These are phyloP conservation scores for Elaeis oleifera DNA, from an alignment of 202 grass and related monocot species.

Conservation along the genomic window DNA sequence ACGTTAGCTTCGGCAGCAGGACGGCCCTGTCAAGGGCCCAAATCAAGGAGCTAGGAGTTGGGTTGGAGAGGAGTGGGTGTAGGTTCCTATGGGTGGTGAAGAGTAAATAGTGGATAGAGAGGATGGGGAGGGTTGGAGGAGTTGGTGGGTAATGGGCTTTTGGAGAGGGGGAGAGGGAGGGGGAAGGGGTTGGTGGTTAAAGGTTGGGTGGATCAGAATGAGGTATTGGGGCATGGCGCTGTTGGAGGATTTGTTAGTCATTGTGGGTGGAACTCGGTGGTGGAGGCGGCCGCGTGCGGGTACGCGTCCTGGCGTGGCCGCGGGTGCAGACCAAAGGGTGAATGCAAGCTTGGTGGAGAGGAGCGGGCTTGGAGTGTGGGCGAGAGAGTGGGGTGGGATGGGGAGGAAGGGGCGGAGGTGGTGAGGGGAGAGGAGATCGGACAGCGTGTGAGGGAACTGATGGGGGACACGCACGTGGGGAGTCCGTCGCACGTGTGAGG, in stretches of 20 bases:
- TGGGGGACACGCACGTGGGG: conserved; percentile 7
- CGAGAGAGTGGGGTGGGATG: conserved; percentile 45
- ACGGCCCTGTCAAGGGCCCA: conserved; percentile 30
- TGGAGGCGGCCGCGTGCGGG: conserved; percentile 38
- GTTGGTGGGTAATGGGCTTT: conserved; percentile 31
- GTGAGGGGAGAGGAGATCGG: conserved; percentile 19
- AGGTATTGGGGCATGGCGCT: conserved; percentile 31
- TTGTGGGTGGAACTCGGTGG: conserved; percentile 78
- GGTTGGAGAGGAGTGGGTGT: conserved; percentile 38
- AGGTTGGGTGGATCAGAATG: conserved; percentile 60
- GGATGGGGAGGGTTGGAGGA: conserved; percentile 9
- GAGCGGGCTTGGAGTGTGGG: conserved; percentile 33
- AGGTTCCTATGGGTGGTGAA: conserved; percentile 69
- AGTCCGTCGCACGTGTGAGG: neutral
- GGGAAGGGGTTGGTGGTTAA: conserved; percentile 43
- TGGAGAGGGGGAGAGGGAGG: conserved; percentile 28
- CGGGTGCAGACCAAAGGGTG: conserved; percentile 55
- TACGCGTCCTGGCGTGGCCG: conserved; percentile 52
- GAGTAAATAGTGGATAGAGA: conserved; percentile 26
- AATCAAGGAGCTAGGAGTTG: conserved; percentile 39
- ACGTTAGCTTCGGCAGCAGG: conserved; percentile 61
- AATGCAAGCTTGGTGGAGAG: conserved; percentile 31
- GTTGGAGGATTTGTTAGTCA: conserved; percentile 62
- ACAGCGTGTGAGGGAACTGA: conserved; percentile 30
- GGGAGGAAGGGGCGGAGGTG: conserved; percentile 18